Evolutionary conservation across 345 rosid genomes (phyloP), one percentile per base, ranked within the genome.

Genomic region (Gossypium bickii): DNA sequence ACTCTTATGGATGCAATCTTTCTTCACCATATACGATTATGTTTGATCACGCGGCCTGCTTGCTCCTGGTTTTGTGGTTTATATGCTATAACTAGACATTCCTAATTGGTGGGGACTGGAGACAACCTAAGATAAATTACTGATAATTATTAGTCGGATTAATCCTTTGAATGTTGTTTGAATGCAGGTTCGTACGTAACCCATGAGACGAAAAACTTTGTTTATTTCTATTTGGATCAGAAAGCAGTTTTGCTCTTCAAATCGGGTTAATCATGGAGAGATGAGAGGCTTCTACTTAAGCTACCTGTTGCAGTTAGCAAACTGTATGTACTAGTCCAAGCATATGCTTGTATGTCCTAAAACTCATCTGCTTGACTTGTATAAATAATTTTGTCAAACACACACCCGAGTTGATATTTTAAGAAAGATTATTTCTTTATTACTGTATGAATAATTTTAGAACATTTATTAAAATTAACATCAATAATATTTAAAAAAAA

Each of bases 201-300:
- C n/a, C 97, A 94, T 13, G 98, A 94, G 85, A 94, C 98, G 38
- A 90, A 94, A 86, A 94, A 89, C 88, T 92, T 94, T 64, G 90
- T 94, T 44, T 94, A 94, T 83, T 94, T 94, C 87, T 90, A 92
- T 81, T 84, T 92, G 78, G 98, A 92, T 74, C 94, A 92, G 81
- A 92, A 90, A 80, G 97, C 97, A 15, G 88, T 94, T 73, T 85
- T 90, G 78, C 91, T 92, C 74, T 94, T 94, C 97, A 94, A 94
- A 85, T 92, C 98, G 0, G 97, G 97, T 52, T 89, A 76, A 79
- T 34, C 41, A 71, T 2, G 43, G 43, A 11, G 66, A 53, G 16
- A 38, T 13, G 59, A 27, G 18, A 45, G 51, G 67, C 58, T 75
- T 18, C 52, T 22, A 56, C 57, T 65, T 51, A 25, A 68, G 69